Base-by-base conservation (phyloP, 2,329 filamentous ascomycete genomes). In the Colletotrichum aenigma region DNA sequence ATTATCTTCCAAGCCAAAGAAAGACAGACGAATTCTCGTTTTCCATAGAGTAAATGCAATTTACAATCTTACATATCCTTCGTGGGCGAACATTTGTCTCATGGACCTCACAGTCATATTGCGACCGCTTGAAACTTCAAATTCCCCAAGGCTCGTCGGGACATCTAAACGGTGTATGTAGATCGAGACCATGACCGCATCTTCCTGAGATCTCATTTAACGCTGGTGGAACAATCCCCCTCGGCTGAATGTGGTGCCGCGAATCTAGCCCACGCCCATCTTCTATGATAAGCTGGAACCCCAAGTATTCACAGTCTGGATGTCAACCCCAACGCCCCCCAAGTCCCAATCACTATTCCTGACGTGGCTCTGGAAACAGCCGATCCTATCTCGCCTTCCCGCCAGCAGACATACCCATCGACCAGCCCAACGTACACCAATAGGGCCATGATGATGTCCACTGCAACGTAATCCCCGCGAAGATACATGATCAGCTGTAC, bases 401-500 rank as follows among this genome's bases (percentile, higher is more conserved):
- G 15, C 66, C 52, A 60, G 15, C 66, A 68, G 7, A 68, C 66
- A 18, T 38, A 68, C 1, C 52, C 26, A 32, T 68, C 66, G 7
- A 68, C 52, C 9, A 68, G 30, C 7, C 66, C 30, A 26, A 68
- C 4, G 4, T 43, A 68, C 13, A 68, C 52, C 48, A 67, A n/a
- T 1, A 58, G 2, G 9, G 66, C 52, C 52, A 68, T 60, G 15
- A 60, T 60, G 6, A 32, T 68, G 16, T 68, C 52, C 15, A 68
- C 66, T 6, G 52, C 66, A 15, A 2, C n/a, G 2, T 26, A 43
- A 0, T 68, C 30, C 9, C 32, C 66, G 34, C 52, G 30, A 1
- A 68, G 52, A 55, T 68, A 68, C 16, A 68, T 38, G 30, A 68
- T 24, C 13, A 68, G 48, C 52, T 68, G 66, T 9, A 15, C 6